phyloP scores from a whole-genome alignment of 2,329 filamentous ascomycete genomes.

The Cladophialophora immunda region DNA sequence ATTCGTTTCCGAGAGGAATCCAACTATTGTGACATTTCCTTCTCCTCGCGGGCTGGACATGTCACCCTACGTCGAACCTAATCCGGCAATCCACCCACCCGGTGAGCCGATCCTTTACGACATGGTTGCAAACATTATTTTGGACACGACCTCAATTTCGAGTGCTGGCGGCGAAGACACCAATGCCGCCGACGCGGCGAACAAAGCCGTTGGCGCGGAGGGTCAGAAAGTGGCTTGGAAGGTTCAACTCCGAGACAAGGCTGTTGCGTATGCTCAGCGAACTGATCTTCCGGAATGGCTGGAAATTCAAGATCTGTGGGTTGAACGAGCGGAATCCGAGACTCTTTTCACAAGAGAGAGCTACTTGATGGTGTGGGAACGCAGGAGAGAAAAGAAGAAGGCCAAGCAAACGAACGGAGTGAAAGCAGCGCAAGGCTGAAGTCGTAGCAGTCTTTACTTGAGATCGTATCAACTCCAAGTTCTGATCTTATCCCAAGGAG shows the following conservation, averaged over 20 bases:
- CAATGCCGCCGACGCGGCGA: slow-evolving; percentile 50
- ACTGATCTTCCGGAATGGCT: slow-evolving; percentile 78
- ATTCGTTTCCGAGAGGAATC: slow-evolving; percentile 94
- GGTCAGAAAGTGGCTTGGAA: slow-evolving; percentile 95
- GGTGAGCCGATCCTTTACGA: slow-evolving; percentile 93
- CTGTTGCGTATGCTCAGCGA: slow-evolving; percentile 48
- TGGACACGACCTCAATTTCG: slow-evolving; percentile 63
- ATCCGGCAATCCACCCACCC: slow-evolving; percentile 72
- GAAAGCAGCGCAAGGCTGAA: neutral
- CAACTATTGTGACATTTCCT: slow-evolving; percentile 97
- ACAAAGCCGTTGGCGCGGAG: slow-evolving; percentile 78
- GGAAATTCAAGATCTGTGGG: slow-evolving; percentile 91
- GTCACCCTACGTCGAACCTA: slow-evolving; percentile 89
- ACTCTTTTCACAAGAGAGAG: slow-evolving; percentile 91
- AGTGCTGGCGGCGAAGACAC: slow-evolving; percentile 60
- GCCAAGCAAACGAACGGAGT: slow-evolving; percentile 48
- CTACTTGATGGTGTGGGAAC: slow-evolving; percentile 96
- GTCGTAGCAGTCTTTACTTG: neutral
- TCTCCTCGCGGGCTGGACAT: slow-evolving; percentile 84
- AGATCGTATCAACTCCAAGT: neutral
- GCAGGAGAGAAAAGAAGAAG: slow-evolving; percentile 65
- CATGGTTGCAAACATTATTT: slow-evolving; percentile 88
- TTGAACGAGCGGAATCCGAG: slow-evolving; percentile 88
- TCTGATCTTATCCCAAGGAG: neutral
- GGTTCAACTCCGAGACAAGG: slow-evolving; percentile 82